Evolutionary conservation across 2,329 filamentous ascomycete genomes (phyloP).

Genomic region (Botryotinia convoluta): DNA sequence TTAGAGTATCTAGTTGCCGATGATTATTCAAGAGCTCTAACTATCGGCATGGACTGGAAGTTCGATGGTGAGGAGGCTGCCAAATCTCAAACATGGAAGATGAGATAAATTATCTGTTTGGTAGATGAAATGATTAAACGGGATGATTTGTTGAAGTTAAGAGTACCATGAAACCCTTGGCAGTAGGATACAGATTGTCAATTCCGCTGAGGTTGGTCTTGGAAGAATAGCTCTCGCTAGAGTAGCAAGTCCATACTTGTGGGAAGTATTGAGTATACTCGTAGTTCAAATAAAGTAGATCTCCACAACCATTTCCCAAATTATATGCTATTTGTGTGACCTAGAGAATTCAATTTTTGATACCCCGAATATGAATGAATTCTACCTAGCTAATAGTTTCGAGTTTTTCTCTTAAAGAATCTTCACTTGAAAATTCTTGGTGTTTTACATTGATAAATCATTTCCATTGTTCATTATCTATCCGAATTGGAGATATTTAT

Average conservation of each 20-base stretch:
- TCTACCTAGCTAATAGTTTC: neutral
- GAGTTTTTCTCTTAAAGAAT: neutral
- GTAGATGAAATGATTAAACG: neutral
- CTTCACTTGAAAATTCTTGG: neutral
- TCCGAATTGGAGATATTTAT: neutral
- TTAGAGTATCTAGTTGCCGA: slow-evolving; percentile 69
- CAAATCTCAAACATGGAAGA: slow-evolving; percentile 36
- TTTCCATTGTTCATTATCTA: neutral
- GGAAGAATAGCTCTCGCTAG: neutral
- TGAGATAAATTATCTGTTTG: slow-evolving; percentile 30
- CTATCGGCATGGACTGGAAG: slow-evolving; percentile 62
- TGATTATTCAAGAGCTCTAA: slow-evolving; percentile 66
- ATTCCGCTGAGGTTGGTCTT: neutral
- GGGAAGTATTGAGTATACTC: neutral
- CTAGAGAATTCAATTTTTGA: neutral
- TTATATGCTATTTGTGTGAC: neutral
- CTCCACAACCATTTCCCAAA: neutral
- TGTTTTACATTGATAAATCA: neutral
- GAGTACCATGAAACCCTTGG: neutral
- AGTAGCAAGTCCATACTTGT: neutral
- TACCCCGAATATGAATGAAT: neutral
- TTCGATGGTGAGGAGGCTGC: slow-evolving; percentile 32
- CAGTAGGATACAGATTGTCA: neutral
- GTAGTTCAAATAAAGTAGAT: neutral
- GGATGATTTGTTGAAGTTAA: neutral